Evolutionary conservation across 352 stramenopile species (phyloP).

Genomic region (Thalassiosira hispida): DNA sequence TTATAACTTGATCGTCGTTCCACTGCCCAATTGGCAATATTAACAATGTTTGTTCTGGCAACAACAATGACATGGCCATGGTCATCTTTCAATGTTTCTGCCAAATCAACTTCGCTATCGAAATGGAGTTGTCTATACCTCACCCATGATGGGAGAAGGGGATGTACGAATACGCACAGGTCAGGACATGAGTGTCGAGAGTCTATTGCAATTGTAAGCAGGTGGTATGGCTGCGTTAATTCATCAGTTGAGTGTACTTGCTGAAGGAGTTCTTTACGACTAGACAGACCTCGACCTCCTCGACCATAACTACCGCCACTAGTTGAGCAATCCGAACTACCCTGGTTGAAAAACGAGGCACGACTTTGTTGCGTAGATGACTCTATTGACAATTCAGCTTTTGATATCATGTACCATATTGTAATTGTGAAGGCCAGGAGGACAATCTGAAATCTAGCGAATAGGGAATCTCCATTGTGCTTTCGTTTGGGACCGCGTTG

Average conservation of each 20-base stretch:
- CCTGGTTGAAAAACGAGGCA: slow-evolving; percentile 1
- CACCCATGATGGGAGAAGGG: slow-evolving; percentile 5
- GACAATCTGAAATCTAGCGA: not conserved
- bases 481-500: too few species aligned
- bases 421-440: not conserved
- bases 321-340: not conserved
- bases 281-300: too few species aligned
- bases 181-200: slow-evolving; percentile 2
- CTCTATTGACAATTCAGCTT: not conserved
- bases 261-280: not conserved
- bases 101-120: slow-evolving; percentile 11
- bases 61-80: slow-evolving; percentile 14
- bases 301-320: too few species aligned
- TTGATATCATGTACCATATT: slow-evolving; percentile 8
- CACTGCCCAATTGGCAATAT: slow-evolving; percentile 16
- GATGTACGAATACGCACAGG: slow-evolving; percentile 5
- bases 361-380: not conserved
- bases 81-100: slow-evolving; percentile 5
- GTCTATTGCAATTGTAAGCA: too few species aligned
- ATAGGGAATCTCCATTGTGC: not conserved
- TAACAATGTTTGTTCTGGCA: slow-evolving; percentile 16
- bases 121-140: slow-evolving; percentile 8
- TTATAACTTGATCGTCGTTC: not conserved
- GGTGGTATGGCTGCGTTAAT: too few species aligned
- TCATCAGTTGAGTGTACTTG: not conserved